Base-by-base conservation (phyloP, 495 filamentous ascomycete species). In the Aspergillus steynii region DNA sequence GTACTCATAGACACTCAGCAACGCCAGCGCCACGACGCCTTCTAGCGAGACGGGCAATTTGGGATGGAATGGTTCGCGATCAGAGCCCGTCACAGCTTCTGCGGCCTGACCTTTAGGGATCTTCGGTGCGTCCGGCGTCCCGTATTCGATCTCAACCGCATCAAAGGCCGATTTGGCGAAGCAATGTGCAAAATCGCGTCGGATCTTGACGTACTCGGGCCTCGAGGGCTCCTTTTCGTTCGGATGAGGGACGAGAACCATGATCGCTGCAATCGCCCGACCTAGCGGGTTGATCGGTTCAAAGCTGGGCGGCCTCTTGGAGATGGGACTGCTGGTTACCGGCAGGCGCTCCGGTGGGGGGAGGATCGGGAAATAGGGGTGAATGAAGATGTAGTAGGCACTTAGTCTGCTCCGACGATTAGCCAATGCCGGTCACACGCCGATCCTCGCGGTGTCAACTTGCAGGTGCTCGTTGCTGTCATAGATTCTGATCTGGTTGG, bases 1-100 rank as follows among this genome's bases (percentile, higher is more conserved):
- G 72, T 83, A 83, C 65, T 83, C 81, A 56, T 81, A 83, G 3
- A 77, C 70, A 58, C 77, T 79, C 0, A 83, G 71, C 4, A 83
- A 49, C 6, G 79, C 59, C 50, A 82, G 70, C 34, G 81, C 77
- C 26, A 82, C 71, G 15, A 82, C 67, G 45, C 70, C 73, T 65
- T 83, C 81, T 20, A 79, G 50, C 46, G 75, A 72, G 29, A 79
- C 56, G 14, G 79, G 78, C 20, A 75, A 69, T 46, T 68, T 66
- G 6, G 77, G 68, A 65, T 83, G 80, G 59, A 83, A 82, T 42
- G 70, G 76, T 20, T 68, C 61, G 49, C 80, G 69, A 54, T 67
- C 56, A 14, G 72, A 55, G 7, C 63, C 59, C 6, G 58, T 61
- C 12, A 71, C 67, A 29, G 68, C 68, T 29, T 75, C 74, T 45